Percentiles rank a stretch among this genome's conserved stretches.
phyloP scores from a whole-genome alignment of 1,284 basidiomycete genomes.

The Leccinum solheimii region DNA sequence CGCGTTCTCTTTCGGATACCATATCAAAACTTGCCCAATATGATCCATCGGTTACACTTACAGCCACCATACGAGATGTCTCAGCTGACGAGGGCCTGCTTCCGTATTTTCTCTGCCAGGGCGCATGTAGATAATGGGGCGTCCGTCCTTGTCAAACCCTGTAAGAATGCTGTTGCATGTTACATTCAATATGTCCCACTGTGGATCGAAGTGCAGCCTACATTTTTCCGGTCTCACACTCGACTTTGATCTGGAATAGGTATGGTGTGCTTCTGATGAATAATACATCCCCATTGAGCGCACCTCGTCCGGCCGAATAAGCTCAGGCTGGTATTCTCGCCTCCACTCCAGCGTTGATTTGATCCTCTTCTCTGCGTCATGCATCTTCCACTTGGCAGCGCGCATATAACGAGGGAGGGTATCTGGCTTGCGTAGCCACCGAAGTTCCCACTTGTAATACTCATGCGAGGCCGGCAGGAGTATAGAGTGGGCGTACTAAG shows the following conservation, averaged over 20 bases:
- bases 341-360: slow-evolving; percentile 80
- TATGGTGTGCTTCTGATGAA: not conserved
- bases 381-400: slow-evolving; percentile 79
- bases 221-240: slow-evolving; percentile 87
- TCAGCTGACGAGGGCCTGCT: slow-evolving; percentile 71
- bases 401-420: slow-evolving; percentile 81
- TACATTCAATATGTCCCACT: not conserved
- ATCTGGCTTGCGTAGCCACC: slow-evolving; percentile 73
- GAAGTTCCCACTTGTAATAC: slow-evolving; percentile 73
- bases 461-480: slow-evolving; percentile 64
- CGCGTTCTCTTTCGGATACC: slow-evolving; percentile 62
- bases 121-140: slow-evolving; percentile 83
- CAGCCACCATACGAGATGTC: slow-evolving; percentile 83
- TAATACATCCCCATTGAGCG: slow-evolving; percentile 14
- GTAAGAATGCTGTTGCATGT: slow-evolving; percentile 71
- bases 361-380: slow-evolving; percentile 76
- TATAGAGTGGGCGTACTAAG: slow-evolving; percentile 64
- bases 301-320: slow-evolving; percentile 77
- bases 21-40: slow-evolving; percentile 10
- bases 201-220: slow-evolving; percentile 38
- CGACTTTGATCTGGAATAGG: slow-evolving; percentile 55
- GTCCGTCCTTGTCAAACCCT: slow-evolving; percentile 80
- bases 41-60: slow-evolving; percentile 41
- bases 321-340: slow-evolving; percentile 77
- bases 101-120: slow-evolving; percentile 83